phyloP scores from a whole-genome alignment of 139 green algal genomes.

The Chlorella sp. region DNA sequence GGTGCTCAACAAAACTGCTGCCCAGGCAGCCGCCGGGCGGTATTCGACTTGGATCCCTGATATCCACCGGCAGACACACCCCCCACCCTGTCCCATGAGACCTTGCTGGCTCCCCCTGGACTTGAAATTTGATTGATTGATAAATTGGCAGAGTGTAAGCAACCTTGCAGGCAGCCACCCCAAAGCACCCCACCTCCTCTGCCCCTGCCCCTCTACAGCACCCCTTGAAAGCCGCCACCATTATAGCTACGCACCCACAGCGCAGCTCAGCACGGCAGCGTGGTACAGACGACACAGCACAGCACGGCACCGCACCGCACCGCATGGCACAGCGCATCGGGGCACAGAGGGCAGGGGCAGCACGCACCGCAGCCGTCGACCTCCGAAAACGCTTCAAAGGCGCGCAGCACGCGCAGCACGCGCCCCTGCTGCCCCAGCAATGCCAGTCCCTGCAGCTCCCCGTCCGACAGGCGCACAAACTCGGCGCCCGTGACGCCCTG shows the following conservation, averaged over 20 bases:
- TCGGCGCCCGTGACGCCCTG: background rate
- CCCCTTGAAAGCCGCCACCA: too few relatives aligned
- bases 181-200: too few relatives aligned
- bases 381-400: conserved; percentile 14
- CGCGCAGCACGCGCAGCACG: conserved; percentile 39
- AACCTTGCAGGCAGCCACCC: background rate
- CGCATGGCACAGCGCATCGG: background rate
- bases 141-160: too few relatives aligned
- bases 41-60: too few relatives aligned
- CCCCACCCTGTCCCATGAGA: too few relatives aligned
- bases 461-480: conserved; percentile 19
- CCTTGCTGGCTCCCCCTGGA: too few relatives aligned
- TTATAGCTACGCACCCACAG: too few relatives aligned
- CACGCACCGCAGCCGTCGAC: conserved; percentile 20
- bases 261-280: background rate
- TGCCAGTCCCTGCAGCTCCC: background rate
- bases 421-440: background rate
- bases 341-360: background rate
- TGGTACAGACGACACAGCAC: background rate
- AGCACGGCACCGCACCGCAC: background rate
- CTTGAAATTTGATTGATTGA: too few relatives aligned
- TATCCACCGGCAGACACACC: too few relatives aligned
- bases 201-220: too few relatives aligned
- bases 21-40: too few relatives aligned
- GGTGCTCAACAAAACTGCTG: too few relatives aligned